These are phyloP conservation scores for Stemphylium vesicarium DNA, from an alignment of 2,329 filamentous ascomycete genomes.

Conservation along the genomic window DNA sequence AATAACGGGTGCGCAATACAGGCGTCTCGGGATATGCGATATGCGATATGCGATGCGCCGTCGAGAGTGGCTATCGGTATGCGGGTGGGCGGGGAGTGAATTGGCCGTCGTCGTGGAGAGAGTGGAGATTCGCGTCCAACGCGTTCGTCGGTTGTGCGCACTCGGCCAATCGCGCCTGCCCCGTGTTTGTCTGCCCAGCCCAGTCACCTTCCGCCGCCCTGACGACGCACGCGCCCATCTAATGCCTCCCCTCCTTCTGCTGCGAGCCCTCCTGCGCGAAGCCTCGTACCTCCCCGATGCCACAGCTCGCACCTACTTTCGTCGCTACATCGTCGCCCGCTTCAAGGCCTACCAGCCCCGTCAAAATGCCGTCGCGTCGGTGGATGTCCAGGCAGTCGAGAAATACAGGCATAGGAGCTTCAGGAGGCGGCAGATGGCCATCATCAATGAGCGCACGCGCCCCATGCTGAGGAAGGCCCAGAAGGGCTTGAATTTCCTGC, in stretches of 20 bases:
- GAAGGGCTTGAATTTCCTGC: conserved; percentile 53
- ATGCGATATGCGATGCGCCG: conserved; percentile 2
- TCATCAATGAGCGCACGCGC: conserved; percentile 32
- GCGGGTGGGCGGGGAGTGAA: conserved; percentile 23
- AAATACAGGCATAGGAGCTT: conserved; percentile 25
- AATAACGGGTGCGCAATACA: no score
- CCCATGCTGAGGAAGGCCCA: conserved; percentile 32
- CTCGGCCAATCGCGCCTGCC: conserved; percentile 27
- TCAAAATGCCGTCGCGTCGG: conserved; percentile 27
- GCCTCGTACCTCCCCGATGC: conserved; percentile 66
- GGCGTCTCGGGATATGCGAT: not conserved
- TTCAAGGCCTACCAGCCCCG: conserved; percentile 55
- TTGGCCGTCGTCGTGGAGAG: conserved; percentile 25
- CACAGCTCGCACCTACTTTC: conserved; percentile 58
- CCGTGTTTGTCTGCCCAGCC: conserved; percentile 3
- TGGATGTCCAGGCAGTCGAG: conserved; percentile 24
- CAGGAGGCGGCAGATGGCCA: conserved; percentile 26
- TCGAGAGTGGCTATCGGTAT: conserved; percentile 1
- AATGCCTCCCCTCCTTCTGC: conserved; percentile 51
- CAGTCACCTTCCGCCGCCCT: not conserved
- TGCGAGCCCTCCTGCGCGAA: conserved; percentile 65
- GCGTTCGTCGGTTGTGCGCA: conserved; percentile 25
- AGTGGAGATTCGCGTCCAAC: conserved; percentile 31
- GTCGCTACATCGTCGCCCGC: conserved; percentile 54
- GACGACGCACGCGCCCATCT: conserved; percentile 21